Base-by-base conservation (phyloP, 129 eudicot species). In the Helichrysum umbraculigerum region DNA sequence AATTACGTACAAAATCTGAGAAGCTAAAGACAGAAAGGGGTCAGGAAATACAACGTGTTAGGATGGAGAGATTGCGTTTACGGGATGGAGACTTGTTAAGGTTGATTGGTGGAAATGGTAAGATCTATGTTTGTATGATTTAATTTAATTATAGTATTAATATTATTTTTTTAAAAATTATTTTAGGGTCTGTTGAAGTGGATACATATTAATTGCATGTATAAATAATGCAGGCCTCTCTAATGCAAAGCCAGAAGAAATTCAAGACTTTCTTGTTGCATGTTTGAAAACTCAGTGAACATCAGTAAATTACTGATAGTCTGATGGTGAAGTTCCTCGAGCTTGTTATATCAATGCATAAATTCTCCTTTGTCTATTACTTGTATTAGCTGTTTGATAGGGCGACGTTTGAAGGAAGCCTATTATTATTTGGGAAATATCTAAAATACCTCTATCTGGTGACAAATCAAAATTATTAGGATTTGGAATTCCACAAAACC, bases 1-100 rank as follows among this genome's bases (percentile, higher is more conserved):
- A 92, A 66, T 84, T 92, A 76, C 83, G 80, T 22, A 22, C 73
- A 21, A 84, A 86, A 73, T 12, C 84, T 73, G 81, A 82, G 78
- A 82, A 80, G 74, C 72, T 88, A 73, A 86, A 80, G 80, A 73
- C 80, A 51, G 78, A 82, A 83, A 84, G 84, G 77, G 77, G 71
- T 14, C 85, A 85, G 32, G 84, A 80, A 50, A 62, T 33, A 75
- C 83, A 84, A 39, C 74, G 72, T 57, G 64, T 25, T 44, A 57
- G 81, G 72, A 71, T 78, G 54, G 83, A 85, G 71, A 87, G 74
- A 80, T 7, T 83, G 80, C 56, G 65, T 35, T 63, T 52, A 73
- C 21, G 73, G 47, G 78, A 70, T 60, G 90, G 71, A 52, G 87
- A 81, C 71, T 9, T 70, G 56, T 82, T 78, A 32, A 74, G 78